These are phyloP conservation scores for Hemisphaericaspora xylofermentans DNA, from an alignment of 1,139 yeast genomes.

Conservation along the genomic window DNA sequence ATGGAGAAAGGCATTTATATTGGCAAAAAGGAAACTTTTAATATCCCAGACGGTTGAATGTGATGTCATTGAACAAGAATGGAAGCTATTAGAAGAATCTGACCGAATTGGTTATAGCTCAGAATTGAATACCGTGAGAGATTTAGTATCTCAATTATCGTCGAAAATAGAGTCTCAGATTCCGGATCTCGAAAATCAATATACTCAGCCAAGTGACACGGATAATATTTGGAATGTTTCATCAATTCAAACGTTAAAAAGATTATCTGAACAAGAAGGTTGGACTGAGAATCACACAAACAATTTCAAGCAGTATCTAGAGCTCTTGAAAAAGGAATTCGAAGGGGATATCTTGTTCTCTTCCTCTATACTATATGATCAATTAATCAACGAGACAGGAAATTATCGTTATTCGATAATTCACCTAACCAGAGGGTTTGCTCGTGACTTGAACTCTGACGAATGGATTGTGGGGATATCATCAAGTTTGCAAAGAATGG, in stretches of 20 bases:
- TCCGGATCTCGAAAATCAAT: conserved; percentile 49
- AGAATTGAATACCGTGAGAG: conserved; percentile 8
- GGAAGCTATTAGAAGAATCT: conserved; percentile 8
- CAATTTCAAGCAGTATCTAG: conserved; percentile 40
- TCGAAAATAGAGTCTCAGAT: conserved; percentile 42
- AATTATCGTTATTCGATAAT: conserved; percentile 22
- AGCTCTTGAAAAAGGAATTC: conserved; percentile 43
- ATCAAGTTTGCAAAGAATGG: conserved; percentile 25
- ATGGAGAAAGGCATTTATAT: conserved; percentile 46
- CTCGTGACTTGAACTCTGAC: conserved; percentile 10
- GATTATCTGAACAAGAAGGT: conserved; percentile 50
- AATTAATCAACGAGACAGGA: conserved; percentile 31
- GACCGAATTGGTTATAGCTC: conserved; percentile 9
- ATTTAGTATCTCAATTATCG: conserved; percentile 27
- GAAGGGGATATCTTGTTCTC: conserved; percentile 56
- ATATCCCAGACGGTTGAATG: conserved; percentile 44
- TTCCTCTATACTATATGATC: conserved; percentile 51
- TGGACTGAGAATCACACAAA: conserved; percentile 51
- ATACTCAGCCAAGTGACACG: conserved; percentile 48
- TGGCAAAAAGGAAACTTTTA: conserved; percentile 60
- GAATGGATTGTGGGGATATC: conserved; percentile 12
- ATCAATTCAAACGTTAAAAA: conserved; percentile 39
- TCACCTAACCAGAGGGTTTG: conserved; percentile 14
- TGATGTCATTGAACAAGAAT: conserved; percentile 21
- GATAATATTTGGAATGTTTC: conserved; percentile 49